These are phyloP conservation scores for Cladosporium halotolerans DNA, from an alignment of 2,329 filamentous ascomycete species.

Conservation along the genomic window DNA sequence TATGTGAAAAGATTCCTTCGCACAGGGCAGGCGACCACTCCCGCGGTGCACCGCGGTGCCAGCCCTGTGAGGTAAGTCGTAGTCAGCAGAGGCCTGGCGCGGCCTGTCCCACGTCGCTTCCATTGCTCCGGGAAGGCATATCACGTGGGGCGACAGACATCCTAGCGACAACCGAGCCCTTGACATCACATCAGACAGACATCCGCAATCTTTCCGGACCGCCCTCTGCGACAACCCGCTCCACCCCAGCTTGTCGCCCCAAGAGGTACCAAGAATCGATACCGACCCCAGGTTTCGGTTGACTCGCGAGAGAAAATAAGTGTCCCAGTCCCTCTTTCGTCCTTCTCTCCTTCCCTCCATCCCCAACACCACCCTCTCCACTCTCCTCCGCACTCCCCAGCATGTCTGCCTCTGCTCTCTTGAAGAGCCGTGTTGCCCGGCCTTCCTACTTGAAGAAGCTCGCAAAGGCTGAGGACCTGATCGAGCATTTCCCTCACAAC, in stretches of 20 bases:
- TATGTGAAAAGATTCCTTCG: background rate
- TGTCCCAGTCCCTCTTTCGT: background rate
- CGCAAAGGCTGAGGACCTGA: slow-evolving; percentile 69
- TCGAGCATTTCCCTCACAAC: slow-evolving; percentile 70
- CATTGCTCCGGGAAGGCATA: background rate
- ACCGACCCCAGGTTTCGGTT: slow-evolving; percentile 5
- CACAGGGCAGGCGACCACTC: background rate
- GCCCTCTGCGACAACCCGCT: background rate
- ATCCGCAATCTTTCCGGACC: slow-evolving; percentile 8
- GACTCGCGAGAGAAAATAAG: slow-evolving; percentile 10
- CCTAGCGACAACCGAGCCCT: background rate
- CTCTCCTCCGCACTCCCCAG: background rate
- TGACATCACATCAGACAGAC: slow-evolving; percentile 6
- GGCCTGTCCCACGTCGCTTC: background rate
- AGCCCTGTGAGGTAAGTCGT: too few species aligned
- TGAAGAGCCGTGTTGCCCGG: slow-evolving; percentile 69
- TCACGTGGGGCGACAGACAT: background rate
- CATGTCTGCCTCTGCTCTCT: slow-evolving; percentile 49
- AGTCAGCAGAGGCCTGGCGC: too few species aligned
- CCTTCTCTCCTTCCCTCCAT: background rate
- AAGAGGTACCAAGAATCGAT: slow-evolving; percentile 4
- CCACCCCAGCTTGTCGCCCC: slow-evolving; percentile 1
- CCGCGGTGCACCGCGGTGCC: background rate
- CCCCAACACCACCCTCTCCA: background rate
- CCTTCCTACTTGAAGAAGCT: slow-evolving; percentile 76